These are phyloP conservation scores for Extremus antarcticus DNA, from an alignment of 495 filamentous ascomycete species.

Conservation along the genomic window DNA sequence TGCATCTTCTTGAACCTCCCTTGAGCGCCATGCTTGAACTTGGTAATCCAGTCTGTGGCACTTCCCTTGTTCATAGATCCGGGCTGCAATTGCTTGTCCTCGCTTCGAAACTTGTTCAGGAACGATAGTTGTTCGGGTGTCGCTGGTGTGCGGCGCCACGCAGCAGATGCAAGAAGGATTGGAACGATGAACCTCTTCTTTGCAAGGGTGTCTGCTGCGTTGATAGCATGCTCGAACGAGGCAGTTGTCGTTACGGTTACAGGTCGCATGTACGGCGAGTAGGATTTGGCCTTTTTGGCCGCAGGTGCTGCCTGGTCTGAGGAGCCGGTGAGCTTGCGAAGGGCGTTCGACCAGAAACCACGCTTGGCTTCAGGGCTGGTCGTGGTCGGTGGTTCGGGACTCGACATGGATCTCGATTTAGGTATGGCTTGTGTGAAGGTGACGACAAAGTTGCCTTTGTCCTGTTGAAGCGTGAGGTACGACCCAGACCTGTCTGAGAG, in stretches of 20 bases:
- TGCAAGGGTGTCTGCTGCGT: conserved; percentile 75
- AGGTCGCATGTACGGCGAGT: conserved; percentile 53
- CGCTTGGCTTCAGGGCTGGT: too few relatives aligned
- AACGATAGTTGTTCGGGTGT: conserved; percentile 58
- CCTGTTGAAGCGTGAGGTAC: conserved; percentile 38
- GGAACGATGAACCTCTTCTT: conserved; percentile 45
- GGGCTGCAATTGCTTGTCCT: conserved; percentile 43
- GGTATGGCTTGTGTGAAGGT: conserved; percentile 23
- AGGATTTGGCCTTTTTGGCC: conserved; percentile 13
- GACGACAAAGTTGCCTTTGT: conserved; percentile 14
- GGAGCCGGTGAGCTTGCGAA: too few relatives aligned
- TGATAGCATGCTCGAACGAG: conserved; percentile 61
- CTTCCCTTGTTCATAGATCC: conserved; percentile 62
- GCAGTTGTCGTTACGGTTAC: conserved; percentile 47
- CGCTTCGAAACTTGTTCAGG: conserved; percentile 54
- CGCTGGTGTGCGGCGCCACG: conserved; percentile 59
- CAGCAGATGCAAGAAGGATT: conserved; percentile 46
- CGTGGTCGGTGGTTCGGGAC: too few relatives aligned
- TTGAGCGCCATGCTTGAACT: conserved; percentile 71
- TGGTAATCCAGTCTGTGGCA: conserved; percentile 88
- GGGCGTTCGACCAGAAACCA: too few relatives aligned
- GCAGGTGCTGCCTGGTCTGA: too few relatives aligned
- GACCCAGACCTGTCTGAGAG: conserved; percentile 46
- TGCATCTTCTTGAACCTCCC: conserved; percentile 50
- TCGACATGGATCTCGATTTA: too few relatives aligned